Evolutionary conservation across 2,329 filamentous ascomycete genomes (phyloP).

Genomic region (Apiospora kogelbergensis): DNA sequence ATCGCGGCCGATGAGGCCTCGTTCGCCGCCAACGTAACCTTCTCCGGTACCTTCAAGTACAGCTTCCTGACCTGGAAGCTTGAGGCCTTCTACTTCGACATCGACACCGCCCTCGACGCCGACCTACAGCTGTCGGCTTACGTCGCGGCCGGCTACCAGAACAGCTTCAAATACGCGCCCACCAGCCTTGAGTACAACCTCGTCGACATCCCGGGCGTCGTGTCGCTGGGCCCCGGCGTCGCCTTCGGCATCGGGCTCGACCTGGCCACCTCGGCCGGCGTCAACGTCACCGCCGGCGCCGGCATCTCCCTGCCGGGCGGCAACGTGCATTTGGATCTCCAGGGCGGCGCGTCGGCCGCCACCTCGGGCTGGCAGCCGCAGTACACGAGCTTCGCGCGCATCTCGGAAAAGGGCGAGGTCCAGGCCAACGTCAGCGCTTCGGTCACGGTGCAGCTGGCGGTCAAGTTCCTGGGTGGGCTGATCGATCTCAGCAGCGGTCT

Average conservation of each 20-base stretch:
- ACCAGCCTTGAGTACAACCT: conserved; percentile 36
- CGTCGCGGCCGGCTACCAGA: conserved; percentile 31
- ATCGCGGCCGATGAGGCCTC: conserved; percentile 34
- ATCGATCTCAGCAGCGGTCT: conserved; percentile 39
- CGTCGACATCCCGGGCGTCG: conserved; percentile 40
- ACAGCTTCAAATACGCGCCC: conserved; percentile 35
- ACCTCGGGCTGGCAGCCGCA: conserved; percentile 37
- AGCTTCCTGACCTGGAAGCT: conserved; percentile 35
- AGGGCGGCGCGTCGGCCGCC: conserved; percentile 27
- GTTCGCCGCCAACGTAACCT: conserved; percentile 36
- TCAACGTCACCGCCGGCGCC: conserved; percentile 31
- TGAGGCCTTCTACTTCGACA: conserved; percentile 40
- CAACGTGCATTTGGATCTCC: conserved; percentile 39
- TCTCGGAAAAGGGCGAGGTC: conserved; percentile 32
- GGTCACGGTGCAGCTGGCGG: conserved; percentile 38
- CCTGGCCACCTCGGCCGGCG: conserved; percentile 32
- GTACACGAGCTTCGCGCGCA: conserved; percentile 34
- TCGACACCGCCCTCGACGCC: conserved; percentile 38
- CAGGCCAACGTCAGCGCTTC: conserved; percentile 32
- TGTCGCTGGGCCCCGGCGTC: conserved; percentile 38
- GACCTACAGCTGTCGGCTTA: conserved; percentile 36
- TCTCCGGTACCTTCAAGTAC: conserved; percentile 44
- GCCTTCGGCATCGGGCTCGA: conserved; percentile 38
- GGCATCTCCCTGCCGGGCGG: conserved; percentile 33
- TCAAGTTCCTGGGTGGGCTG: conserved; percentile 36